Evolutionary conservation across 805 yeast genomes (phyloP), one percentile per base, ranked within the genome.

Genomic region (Wickerhamiella musiphila): DNA sequence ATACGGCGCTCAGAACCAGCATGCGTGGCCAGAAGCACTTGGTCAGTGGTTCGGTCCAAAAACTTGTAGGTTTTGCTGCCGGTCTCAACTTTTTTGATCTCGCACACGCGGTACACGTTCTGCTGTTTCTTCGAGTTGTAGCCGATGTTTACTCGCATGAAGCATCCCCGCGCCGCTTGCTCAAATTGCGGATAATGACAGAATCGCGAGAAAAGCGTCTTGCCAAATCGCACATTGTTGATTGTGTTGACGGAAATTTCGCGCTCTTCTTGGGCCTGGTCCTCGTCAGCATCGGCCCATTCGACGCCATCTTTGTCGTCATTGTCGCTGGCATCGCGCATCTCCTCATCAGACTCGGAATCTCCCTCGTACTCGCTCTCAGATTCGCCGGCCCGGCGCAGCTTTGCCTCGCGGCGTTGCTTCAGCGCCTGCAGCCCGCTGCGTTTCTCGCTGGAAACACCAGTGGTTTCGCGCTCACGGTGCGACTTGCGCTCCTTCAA

Each of bases 141-240:
- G 7, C 94, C 94, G 35, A 90, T 68, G 50, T 81, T 83, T 34
- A 90, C 73, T 42, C 84, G 68, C 22, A 84, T 93, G 50, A 64
- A 81, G 31, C 92, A 72, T 14, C 81, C 92, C 13, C 66, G 61
- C 11, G 81, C 67, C 1, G 67, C 65, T 13, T 68, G 71, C 28
- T 67, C 71, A 52, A 92, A 84, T 21, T 72, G 83, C 9, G 90
- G 84, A 54, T 83, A 74, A 52, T 73, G 83, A 48, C 84, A 70
- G 49, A 63, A 81, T 50, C 75, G 77, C 24, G 73, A 68, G 27
- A 83, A 67, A 42, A 73, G 67, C 6, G 79, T 60, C 51, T 93
- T 73, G 12, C 94, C 93, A 28, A 86, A 67, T 37, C 76, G 65
- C 18, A 81, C 61, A 30, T 66, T 66, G 52, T 82, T 83, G 34